Evolutionary conservation across 331 rosid species (phyloP).

Genomic region (Malus hybrid): DNA sequence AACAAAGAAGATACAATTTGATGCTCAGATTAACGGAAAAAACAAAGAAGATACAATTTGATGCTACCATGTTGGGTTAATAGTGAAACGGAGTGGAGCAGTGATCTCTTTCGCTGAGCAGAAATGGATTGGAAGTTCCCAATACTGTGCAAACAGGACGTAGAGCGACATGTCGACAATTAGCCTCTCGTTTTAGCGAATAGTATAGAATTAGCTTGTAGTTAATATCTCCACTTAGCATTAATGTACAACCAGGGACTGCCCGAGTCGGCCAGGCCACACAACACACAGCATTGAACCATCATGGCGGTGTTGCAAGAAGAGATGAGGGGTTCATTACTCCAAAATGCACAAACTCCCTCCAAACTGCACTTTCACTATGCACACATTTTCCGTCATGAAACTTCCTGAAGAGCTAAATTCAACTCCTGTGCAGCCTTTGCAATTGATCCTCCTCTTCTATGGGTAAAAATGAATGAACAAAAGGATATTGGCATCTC

Average conservation of each 20-base stretch:
- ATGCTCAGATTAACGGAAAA: too few species aligned
- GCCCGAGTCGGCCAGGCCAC: conserved; percentile 28
- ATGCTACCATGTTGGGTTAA: conserved; percentile 17
- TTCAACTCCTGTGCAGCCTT: conserved; percentile 91
- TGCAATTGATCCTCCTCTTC: conserved; percentile 89
- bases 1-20: too few species aligned
- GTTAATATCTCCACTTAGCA: conserved; percentile 33
- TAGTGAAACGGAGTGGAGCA: neutral
- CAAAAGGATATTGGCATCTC: conserved; percentile 23
- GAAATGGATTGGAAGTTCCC: conserved; percentile 19
- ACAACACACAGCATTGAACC: conserved; percentile 26
- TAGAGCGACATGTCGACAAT: conserved; percentile 25
- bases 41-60: too few species aligned
- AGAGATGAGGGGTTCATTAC: conserved; percentile 32
- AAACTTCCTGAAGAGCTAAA: conserved; percentile 73
- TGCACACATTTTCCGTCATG: conserved; percentile 30
- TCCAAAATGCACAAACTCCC: conserved; percentile 52
- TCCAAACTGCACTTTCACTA: conserved; percentile 19
- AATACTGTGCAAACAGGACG: conserved; percentile 36
- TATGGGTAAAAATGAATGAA: conserved; percentile 22
- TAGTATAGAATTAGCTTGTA: conserved; percentile 32
- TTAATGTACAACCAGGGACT: conserved; percentile 35
- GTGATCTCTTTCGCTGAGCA: conserved; percentile 10
- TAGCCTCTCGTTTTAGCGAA: conserved; percentile 24
- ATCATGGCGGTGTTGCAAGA: conserved; percentile 22